Evolutionary conservation across 306 rosid genomes (phyloP).

Genomic region (Lathyrus sativus): DNA sequence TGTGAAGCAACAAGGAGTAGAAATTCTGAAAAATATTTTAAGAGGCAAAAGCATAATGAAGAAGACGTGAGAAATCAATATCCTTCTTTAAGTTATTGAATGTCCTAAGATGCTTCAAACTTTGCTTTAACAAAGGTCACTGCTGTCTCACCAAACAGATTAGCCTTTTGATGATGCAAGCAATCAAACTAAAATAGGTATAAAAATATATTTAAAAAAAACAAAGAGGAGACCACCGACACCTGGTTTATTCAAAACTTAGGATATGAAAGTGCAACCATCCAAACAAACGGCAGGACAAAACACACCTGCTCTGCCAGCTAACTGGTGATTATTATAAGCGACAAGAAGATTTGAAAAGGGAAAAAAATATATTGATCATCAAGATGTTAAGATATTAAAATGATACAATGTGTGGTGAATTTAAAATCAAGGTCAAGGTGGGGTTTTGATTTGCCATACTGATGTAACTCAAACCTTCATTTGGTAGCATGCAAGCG

Average conservation of each 20-base stretch:
- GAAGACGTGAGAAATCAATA: conserved; percentile 26
- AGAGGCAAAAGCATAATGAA: not conserved
- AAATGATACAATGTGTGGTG: conserved; percentile 48
- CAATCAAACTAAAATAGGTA: conserved; percentile 19
- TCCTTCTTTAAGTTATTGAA: conserved; percentile 12
- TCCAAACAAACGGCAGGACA: conserved; percentile 54
- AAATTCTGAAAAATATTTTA: not conserved
- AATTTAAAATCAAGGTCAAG: conserved; percentile 39
- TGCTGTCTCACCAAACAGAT: conserved; percentile 38
- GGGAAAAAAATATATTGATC: conserved; percentile 9
- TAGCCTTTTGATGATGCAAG: conserved; percentile 42
- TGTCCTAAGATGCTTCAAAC: conserved; percentile 28
- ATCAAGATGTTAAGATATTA: conserved; percentile 25
- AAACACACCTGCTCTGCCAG: conserved; percentile 79
- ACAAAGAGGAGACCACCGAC: conserved; percentile 55
- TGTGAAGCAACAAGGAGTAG: conserved; percentile 30
- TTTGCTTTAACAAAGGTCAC: conserved; percentile 29
- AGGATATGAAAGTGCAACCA: conserved; percentile 38
- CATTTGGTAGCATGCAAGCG: conserved; percentile 36
- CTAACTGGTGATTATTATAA: conserved; percentile 56
- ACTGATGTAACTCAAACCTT: conserved; percentile 43
- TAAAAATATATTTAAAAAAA: not conserved
- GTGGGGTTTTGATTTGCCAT: conserved; percentile 50
- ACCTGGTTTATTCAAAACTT: conserved; percentile 45
- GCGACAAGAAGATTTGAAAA: conserved; percentile 47